phyloP scores from a whole-genome alignment of 2,329 filamentous ascomycete genomes.

The Colletotrichum sp. region DNA sequence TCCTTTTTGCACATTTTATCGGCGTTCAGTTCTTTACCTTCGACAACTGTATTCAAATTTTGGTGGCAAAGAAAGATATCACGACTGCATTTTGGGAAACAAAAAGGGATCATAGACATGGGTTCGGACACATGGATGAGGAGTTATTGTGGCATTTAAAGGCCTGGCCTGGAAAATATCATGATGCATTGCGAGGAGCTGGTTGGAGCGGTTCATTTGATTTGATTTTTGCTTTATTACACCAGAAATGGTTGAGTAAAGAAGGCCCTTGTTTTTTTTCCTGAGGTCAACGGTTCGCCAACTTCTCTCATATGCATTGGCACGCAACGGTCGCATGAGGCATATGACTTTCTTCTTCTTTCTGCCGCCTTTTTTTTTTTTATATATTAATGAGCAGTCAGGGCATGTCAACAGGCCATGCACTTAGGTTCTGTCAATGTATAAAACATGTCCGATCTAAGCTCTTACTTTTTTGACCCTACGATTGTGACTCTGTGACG shows the following conservation, averaged over 20 bases:
- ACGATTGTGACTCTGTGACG: neutral
- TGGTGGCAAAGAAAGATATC: neutral
- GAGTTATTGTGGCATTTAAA: conserved; percentile 22
- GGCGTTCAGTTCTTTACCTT: neutral
- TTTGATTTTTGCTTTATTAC: neutral
- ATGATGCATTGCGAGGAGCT: conserved; percentile 21
- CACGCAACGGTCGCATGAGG: conserved; percentile 5
- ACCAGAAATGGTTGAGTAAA: neutral
- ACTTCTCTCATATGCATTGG: neutral
- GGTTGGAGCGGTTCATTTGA: neutral
- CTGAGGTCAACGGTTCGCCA: neutral
- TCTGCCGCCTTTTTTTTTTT: neutral
- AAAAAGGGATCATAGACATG: conserved; percentile 15
- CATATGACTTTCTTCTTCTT: neutral
- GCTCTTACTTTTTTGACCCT: neutral
- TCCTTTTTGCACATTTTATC: neutral
- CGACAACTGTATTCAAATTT: neutral
- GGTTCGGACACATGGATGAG: neutral
- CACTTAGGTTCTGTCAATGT: neutral
- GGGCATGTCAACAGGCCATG: neutral
- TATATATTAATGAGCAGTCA: neutral
- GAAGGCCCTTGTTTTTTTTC: neutral
- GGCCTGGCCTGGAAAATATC: conserved; percentile 16
- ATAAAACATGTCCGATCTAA: neutral
- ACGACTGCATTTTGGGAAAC: conserved; percentile 9